Conservation (phyloP, 2,329 filamentous ascomycete species). For the Diaporthe ilicicola region DNA sequence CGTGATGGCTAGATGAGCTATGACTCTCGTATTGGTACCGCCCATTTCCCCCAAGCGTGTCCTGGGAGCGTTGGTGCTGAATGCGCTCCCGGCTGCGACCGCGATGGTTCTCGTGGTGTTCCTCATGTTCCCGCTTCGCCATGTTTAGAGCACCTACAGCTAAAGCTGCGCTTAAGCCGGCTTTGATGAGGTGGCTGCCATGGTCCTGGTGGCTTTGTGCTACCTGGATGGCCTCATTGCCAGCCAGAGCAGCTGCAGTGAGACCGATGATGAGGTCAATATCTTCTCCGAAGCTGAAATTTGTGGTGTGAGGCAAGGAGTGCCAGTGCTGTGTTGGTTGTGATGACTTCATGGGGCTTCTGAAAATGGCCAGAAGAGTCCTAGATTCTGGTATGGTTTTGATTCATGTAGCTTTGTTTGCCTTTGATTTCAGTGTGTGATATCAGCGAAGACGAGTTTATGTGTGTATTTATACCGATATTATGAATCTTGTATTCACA, state of each 20-base stretch:
- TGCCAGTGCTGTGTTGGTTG: background rate
- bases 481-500: too few species aligned
- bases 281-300: conserved; percentile 35
- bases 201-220: conserved; percentile 33
- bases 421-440: background rate
- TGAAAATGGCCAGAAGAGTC: background rate
- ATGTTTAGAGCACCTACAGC: conserved; percentile 36
- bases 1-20: background rate
- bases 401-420: too few species aligned
- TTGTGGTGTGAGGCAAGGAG: background rate
- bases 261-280: conserved; percentile 37
- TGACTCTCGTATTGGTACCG: background rate
- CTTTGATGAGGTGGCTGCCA: conserved; percentile 35
- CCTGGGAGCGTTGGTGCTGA: background rate
- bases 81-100: background rate
- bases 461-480: too few species aligned
- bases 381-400: background rate
- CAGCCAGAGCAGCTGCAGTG: conserved; percentile 36
- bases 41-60: background rate
- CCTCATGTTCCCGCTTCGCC: conserved; percentile 34
- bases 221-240: conserved; percentile 34
- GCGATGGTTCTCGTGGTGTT: background rate
- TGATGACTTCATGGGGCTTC: background rate
- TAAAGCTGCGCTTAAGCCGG: conserved; percentile 33
- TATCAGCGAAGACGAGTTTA: background rate